phyloP scores from a whole-genome alignment of 176 grass and related monocot genomes.

The Olyra latifolia region DNA sequence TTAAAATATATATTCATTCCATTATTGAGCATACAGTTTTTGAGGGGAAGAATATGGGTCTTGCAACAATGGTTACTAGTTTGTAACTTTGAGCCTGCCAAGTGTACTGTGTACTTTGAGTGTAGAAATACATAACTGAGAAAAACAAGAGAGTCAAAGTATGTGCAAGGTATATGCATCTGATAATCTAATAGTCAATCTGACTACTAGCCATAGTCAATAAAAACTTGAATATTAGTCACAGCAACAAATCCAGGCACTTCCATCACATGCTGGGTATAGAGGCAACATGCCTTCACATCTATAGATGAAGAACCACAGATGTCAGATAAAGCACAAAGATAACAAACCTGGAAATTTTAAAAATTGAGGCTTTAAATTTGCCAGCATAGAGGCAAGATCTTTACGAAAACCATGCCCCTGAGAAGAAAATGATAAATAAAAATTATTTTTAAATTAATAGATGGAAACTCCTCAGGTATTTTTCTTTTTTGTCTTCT shows the following conservation, averaged over 20 bases:
- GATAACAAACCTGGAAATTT: conserved; percentile 79
- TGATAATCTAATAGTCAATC: not conserved
- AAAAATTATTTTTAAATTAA: conserved; percentile 13
- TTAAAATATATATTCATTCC: not conserved
- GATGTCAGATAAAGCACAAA: conserved; percentile 35
- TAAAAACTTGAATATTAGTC: not conserved
- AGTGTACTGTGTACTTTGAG: not conserved
- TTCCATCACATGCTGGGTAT: not conserved
- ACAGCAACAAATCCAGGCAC: not conserved
- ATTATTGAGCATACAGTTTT: conserved; percentile 12
- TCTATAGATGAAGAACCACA: conserved; percentile 21
- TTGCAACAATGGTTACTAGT: not conserved
- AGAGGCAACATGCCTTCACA: not conserved
- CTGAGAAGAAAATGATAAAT: conserved; percentile 43
- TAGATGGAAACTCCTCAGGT: conserved; percentile 2
- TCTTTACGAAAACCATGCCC: conserved; percentile 85
- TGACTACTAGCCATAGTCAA: not conserved
- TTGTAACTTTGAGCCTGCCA: not conserved
- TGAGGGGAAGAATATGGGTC: not conserved
- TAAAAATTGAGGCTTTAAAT: conserved; percentile 79
- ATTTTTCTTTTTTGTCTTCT: conserved; percentile 16
- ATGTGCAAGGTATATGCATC: conserved; percentile 15
- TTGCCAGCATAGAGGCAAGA: conserved; percentile 72
- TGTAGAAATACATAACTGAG: not conserved
- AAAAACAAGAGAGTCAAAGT: not conserved